These are phyloP conservation scores for Puccinia horiana DNA, from an alignment of 1,284 basidiomycete genomes.

Conservation along the genomic window DNA sequence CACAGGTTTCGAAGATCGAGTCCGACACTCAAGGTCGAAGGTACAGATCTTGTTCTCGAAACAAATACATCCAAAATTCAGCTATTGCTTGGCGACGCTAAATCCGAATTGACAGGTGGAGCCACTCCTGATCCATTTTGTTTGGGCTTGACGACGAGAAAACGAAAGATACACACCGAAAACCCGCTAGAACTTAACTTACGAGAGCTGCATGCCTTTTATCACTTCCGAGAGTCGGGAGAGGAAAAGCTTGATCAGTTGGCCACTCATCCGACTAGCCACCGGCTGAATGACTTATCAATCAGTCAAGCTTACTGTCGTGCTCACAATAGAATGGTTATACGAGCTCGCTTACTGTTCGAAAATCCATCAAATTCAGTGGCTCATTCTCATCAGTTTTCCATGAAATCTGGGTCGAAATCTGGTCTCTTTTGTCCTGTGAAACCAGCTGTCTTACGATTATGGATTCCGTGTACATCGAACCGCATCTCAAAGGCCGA, in stretches of 20 bases:
- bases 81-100: neutral
- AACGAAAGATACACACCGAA: neutral
- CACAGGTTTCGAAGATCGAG: neutral
- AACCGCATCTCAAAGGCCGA: conserved; percentile 11
- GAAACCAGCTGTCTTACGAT: neutral
- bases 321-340: neutral
- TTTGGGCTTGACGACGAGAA: neutral
- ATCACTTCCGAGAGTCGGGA: neutral
- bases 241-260: neutral
- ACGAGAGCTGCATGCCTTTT: conserved; percentile 2
- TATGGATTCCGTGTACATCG: neutral
- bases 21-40: neutral
- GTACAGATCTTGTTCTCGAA: neutral
- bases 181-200: conserved; percentile 4
- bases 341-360: neutral
- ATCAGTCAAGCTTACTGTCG: conserved; percentile 9
- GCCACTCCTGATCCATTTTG: neutral
- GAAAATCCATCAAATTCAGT: neutral
- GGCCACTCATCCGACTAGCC: neutral
- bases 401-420: too few relatives aligned
- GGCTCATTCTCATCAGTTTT: neutral
- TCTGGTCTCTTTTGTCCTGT: neutral
- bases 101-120: neutral
- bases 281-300: neutral
- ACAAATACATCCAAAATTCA: neutral